These are phyloP conservation scores for Akanthomyces muscarius DNA, from an alignment of 2,329 filamentous ascomycete genomes.

Conservation along the genomic window DNA sequence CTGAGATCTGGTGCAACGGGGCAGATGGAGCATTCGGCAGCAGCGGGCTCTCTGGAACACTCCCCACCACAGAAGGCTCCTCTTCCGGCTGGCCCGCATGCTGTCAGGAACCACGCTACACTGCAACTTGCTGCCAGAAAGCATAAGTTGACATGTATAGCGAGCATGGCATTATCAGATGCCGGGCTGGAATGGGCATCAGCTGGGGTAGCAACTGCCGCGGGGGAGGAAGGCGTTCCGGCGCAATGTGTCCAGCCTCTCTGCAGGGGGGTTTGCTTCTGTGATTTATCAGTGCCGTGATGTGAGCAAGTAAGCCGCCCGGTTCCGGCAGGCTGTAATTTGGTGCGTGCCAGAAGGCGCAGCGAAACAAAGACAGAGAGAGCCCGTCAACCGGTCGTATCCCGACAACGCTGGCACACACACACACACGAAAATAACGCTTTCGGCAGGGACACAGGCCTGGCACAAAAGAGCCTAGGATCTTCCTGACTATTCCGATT, in stretches of 20 bases:
- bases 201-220: background rate
- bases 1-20: constrained; percentile 15
- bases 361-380: too few relatives aligned
- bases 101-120: constrained; percentile 10
- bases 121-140: background rate
- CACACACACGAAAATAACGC: background rate
- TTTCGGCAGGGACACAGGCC: background rate
- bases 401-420: background rate
- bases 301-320: background rate
- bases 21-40: constrained; percentile 12
- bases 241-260: too few relatives aligned
- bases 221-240: too few relatives aligned
- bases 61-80: background rate
- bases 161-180: constrained; percentile 8
- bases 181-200: background rate
- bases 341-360: background rate
- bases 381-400: background rate
- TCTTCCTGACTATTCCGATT: constrained; percentile 15
- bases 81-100: constrained; percentile 9
- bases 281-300: background rate
- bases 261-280: background rate
- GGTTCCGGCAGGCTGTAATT: background rate
- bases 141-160: background rate
- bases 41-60: background rate
- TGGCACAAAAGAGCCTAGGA: background rate